Base-by-base conservation (phyloP, 352 stramenopile genomes). In the Halophytophthora polymorphica region DNA sequence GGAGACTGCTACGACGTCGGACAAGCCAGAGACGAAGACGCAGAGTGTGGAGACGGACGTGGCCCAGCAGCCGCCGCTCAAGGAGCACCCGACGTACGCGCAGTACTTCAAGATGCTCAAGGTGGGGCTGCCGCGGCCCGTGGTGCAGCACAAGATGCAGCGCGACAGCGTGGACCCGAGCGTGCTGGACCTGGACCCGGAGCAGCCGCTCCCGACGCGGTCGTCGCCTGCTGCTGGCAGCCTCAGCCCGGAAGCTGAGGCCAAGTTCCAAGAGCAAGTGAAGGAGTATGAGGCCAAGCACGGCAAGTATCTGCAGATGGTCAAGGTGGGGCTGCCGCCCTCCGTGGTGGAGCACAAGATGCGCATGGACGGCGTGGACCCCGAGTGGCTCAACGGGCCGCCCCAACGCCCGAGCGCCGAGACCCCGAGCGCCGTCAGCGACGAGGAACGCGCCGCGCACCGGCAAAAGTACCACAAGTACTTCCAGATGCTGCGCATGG, bases 21-120 rank as follows among this genome's bases (percentile, higher is more conserved):
- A 34, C 3, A 18, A 13, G 2, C 44, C 51, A 6, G 18, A 43
- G 18, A 35, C 44, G 23, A 14, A n/a, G n/a, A n/a, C n/a, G n/a
- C n/a, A n/a, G n/a, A n/a, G n/a, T n/a, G n/a, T n/a, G n/a, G n/a
- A n/a, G n/a, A n/a, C n/a, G n/a, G n/a, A n/a, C n/a, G n/a, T n/a
- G n/a, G n/a, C n/a, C n/a, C 50, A 80, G 17, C 47, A 63, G 19
- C 74, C 64, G 0, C 69, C 68, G 5, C 21, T 88, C 22, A 89
- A 86, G 48, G 70, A 89, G 15, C 66, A 90, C 41, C 84, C 82
- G 6, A 71, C 72, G 49, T 92, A 83, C 47, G 44, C 56, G 41
- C 73, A 87, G 45, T 94, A 88, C 59, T 93, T 94, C 51, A 89
- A 75, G 52, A 89, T 94, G 75, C 60, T 93, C 13, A 87, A 82